A percentile compares a stretch with the other conserved stretches of the same genome.
Conservation (phyloP, 805 yeast genomes). For the Metschnikowia amazonensis region DNA sequence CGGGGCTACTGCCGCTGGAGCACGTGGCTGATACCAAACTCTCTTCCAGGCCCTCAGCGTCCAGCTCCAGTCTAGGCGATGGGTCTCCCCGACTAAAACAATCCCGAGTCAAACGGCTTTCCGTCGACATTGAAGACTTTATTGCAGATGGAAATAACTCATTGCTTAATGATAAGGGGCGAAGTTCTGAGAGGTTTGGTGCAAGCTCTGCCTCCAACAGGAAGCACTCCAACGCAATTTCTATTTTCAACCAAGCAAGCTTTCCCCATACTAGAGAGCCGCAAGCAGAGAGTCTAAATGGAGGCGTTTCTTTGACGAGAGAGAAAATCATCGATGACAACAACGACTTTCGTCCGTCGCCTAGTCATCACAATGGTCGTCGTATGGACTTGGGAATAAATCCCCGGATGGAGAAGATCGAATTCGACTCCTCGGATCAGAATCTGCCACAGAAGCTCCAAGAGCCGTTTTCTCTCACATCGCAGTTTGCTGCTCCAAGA, state of each 20-base stretch:
- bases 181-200: not conserved
- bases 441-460: conserved; percentile 12
- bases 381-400: conserved; percentile 1
- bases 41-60: not conserved
- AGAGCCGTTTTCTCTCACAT: not conserved
- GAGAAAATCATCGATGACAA: conserved; percentile 23
- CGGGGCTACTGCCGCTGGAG: conserved; percentile 15
- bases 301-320: conserved; percentile 8
- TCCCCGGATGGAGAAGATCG: conserved; percentile 15
- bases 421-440: conserved; percentile 26
- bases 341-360: conserved; percentile 22
- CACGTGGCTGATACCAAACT: not conserved
- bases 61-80: not conserved
- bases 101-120: conserved; percentile 1
- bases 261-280: not conserved
- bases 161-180: not conserved
- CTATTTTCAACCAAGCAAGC: not conserved
- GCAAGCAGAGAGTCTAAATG: not conserved
- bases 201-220: not conserved
- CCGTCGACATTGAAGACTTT: conserved; percentile 6
- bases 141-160: not conserved
- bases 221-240: not conserved
- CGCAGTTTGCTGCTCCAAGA: not conserved
- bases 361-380: not conserved
- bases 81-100: conserved; percentile 9